Evolutionary conservation across 192 early-diverging fungal species (phyloP), one percentile per base, ranked within the genome.

Genomic region (Endogone sp.): DNA sequence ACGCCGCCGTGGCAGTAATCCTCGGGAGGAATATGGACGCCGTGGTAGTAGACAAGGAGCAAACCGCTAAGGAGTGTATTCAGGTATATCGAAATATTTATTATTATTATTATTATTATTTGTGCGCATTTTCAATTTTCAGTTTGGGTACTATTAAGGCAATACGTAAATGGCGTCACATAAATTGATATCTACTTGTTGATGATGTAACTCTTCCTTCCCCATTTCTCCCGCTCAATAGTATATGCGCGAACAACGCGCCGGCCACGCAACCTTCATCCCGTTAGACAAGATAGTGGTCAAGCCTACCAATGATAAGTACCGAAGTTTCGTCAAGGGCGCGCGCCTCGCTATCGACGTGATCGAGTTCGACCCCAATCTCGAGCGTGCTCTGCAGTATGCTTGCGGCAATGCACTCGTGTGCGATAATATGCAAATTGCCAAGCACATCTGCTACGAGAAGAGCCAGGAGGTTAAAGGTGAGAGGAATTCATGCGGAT

Each of bases 31-130:
- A 97, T 67, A 84, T 97, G 81, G 98, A 99, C 67, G 87, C 98
- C 3, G 91, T 99, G 67, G 90, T 98, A 3, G 97, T 98, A 2
- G 97, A 98, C 67, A 86, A 84, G 55, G 87, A 98, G 78, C 85
- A 89, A 74, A 97, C 90, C 0, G 98, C 95, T 4, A 91, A 97
- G 56, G 95, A 98, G 66, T 99, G 98, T 71, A 98, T 99, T 69
- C 85, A 91, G 69, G 86, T 91, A 69, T 23, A 67, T 3, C n/a
- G 30, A 62, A 59, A 37, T 11, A n/a, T 27, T 55, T n/a, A 26
- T 74, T 75, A n/a, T n/a, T n/a, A n/a, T n/a, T n/a, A n/a, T n/a
- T n/a, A n/a, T n/a, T n/a, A 20, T 23, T 69, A 0, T 3, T 11
- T 16, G 27, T 21, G 9, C 44, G 3, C 9, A 16, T 24, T n/a